A percentile compares a stretch with the other conserved stretches of the same genome.
Evolutionary conservation across 306 rosid genomes (phyloP).

Genomic region (Cicer arietinum): DNA sequence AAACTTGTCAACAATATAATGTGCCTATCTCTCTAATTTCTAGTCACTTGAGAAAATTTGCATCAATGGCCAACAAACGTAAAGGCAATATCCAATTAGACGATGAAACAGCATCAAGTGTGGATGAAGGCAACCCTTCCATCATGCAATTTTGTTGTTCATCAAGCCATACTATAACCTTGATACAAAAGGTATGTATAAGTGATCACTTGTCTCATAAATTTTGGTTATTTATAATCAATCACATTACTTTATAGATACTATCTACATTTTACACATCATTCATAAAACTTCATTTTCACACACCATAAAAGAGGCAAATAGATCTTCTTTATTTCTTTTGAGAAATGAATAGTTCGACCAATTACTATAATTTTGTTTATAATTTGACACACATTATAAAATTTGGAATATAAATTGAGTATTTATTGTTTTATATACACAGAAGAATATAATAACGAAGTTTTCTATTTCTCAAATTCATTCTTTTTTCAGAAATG

Average conservation of each 20-base stretch:
- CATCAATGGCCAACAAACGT: conserved; percentile 34
- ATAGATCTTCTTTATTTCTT: no score
- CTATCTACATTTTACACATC: no score
- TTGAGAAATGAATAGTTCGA: no score
- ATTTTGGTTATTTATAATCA: neutral
- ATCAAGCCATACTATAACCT: conserved; percentile 31
- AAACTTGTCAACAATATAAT: neutral
- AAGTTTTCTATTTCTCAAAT: no score
- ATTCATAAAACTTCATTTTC: no score
- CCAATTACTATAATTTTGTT: no score
- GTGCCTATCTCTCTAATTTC: neutral
- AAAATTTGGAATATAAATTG: no score
- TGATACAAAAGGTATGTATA: conserved; percentile 39
- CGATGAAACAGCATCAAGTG: conserved; percentile 21
- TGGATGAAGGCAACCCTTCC: conserved; percentile 40
- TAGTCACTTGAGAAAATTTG: neutral
- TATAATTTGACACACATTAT: no score
- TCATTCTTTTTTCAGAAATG: no score
- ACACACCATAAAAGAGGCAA: no score
- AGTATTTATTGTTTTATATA: no score
- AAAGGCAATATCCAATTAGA: conserved; percentile 2
- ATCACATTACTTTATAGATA: neutral
- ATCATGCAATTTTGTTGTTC: conserved; percentile 31
- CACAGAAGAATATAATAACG: no score
- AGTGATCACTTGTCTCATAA: neutral